These are phyloP conservation scores for Alternaria sp. DNA, from an alignment of 2,329 filamentous ascomycete species.

Conservation along the genomic window DNA sequence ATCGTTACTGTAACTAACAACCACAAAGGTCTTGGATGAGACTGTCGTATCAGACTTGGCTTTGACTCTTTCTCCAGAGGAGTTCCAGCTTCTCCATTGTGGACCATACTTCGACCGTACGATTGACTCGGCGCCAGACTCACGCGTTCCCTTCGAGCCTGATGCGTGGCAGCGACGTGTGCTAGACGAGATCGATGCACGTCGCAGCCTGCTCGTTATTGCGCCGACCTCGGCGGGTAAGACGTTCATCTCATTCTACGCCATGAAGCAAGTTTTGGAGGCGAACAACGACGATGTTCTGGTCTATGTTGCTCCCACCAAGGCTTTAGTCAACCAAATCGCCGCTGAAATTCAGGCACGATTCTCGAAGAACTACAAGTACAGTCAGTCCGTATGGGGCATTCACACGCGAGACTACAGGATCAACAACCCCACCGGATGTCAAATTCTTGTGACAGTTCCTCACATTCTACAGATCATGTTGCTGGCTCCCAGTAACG, in stretches of 20 bases:
- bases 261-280: constrained; percentile 78
- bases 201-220: constrained; percentile 76
- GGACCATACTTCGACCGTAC: constrained; percentile 79
- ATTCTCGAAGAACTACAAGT: constrained; percentile 71
- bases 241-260: constrained; percentile 85
- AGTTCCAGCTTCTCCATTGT: constrained; percentile 73
- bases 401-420: constrained; percentile 80
- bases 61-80: constrained; percentile 55
- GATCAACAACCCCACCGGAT: constrained; percentile 75
- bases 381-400: constrained; percentile 74
- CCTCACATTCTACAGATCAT: constrained; percentile 82
- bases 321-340: constrained; percentile 84
- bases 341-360: constrained; percentile 79
- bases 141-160: constrained; percentile 75
- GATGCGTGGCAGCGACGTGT: constrained; percentile 80
- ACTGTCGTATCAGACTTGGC: constrained; percentile 38
- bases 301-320: constrained; percentile 82
- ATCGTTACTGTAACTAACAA: not conserved
- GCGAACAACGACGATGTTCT: constrained; percentile 73
- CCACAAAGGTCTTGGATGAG: constrained; percentile 26
- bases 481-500: constrained; percentile 70
- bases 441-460: constrained; percentile 79
- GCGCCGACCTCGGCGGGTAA: constrained; percentile 82
- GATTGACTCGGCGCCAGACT: constrained; percentile 72
- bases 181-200: constrained; percentile 74